A percentile compares a stretch with the other conserved stretches of the same genome.
Conservation (phyloP, 2,329 filamentous ascomycete genomes). For the Curvularia sp. region DNA sequence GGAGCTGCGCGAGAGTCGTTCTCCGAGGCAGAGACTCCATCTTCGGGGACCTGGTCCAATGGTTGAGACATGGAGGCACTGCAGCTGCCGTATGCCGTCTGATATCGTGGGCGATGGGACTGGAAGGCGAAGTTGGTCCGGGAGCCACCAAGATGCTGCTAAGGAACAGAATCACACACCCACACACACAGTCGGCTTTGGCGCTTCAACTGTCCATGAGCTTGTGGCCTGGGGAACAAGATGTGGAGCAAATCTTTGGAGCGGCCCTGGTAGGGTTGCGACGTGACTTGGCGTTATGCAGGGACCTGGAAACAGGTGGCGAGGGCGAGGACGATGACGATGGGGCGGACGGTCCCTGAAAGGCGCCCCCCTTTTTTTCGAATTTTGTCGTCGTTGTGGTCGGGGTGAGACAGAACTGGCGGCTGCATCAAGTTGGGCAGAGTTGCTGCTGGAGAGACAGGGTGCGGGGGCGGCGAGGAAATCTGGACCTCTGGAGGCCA, state of each 20-base stretch:
- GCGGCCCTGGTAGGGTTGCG: constrained; percentile 6
- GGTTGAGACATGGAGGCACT: constrained; percentile 39
- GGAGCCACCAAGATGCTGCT: constrained; percentile 6
- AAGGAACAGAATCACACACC: constrained; percentile 9
- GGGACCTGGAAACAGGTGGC: constrained; percentile 28
- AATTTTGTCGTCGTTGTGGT: constrained; percentile 11
- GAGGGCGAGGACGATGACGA: constrained; percentile 18
- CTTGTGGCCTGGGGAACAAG: constrained; percentile 6
- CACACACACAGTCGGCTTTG: constrained; percentile 20
- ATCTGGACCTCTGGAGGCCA: constrained; percentile 9
- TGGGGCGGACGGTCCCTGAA: constrained; percentile 15
- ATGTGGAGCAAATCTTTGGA: constrained; percentile 11
- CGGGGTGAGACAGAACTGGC: constrained; percentile 9
- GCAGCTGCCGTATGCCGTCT: constrained; percentile 4
- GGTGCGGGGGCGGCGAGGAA: constrained; percentile 15
- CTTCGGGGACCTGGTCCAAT: constrained; percentile 23
- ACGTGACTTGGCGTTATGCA: constrained; percentile 31
- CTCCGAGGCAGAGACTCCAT: constrained; percentile 16
- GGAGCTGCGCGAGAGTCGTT: constrained; percentile 15
- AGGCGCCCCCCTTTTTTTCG: constrained; percentile 15
- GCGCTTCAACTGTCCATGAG: constrained; percentile 33
- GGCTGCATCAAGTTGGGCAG: constrained; percentile 18
- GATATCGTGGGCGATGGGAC: constrained; percentile 7
- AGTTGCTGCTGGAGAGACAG: constrained; percentile 9
- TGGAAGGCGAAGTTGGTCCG: not conserved